Percentiles rank a stretch among this genome's conserved stretches.
Conservation (phyloP, 148 eudicot species). For the Rhododendron ovatum region DNA sequence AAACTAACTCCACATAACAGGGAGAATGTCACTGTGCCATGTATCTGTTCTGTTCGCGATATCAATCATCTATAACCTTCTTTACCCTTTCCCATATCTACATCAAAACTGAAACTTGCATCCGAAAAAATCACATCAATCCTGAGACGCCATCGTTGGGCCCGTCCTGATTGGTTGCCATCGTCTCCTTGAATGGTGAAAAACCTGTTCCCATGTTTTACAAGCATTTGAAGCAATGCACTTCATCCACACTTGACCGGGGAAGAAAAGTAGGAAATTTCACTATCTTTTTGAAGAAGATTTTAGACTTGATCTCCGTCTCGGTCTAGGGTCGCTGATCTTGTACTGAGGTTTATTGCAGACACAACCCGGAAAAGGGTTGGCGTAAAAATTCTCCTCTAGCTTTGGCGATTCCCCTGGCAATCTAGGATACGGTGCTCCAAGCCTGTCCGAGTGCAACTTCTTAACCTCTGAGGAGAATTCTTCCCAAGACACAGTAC, state of each 20-base stretch:
- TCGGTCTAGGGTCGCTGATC: background rate
- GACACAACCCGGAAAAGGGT: constrained; percentile 73
- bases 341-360: constrained; percentile 33
- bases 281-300: constrained; percentile 15
- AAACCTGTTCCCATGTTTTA: background rate
- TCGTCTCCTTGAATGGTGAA: background rate
- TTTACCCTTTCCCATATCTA: constrained; percentile 5
- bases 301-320: constrained; percentile 2
- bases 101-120: constrained; percentile 7
- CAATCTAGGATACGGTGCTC: constrained; percentile 45
- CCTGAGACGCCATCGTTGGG: background rate
- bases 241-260: background rate
- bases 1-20: background rate
- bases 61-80: background rate
- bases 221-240: constrained; percentile 7
- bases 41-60: background rate
- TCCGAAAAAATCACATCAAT: constrained; percentile 4
- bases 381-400: constrained; percentile 68
- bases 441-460: constrained; percentile 38
- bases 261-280: background rate
- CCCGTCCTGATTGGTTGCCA: background rate
- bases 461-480: constrained; percentile 43
- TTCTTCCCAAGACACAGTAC: constrained; percentile 50
- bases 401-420: constrained; percentile 35
- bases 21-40: background rate